Conservation (phyloP, 139 green algal genomes). For the Micromonas pusilla region DNA sequence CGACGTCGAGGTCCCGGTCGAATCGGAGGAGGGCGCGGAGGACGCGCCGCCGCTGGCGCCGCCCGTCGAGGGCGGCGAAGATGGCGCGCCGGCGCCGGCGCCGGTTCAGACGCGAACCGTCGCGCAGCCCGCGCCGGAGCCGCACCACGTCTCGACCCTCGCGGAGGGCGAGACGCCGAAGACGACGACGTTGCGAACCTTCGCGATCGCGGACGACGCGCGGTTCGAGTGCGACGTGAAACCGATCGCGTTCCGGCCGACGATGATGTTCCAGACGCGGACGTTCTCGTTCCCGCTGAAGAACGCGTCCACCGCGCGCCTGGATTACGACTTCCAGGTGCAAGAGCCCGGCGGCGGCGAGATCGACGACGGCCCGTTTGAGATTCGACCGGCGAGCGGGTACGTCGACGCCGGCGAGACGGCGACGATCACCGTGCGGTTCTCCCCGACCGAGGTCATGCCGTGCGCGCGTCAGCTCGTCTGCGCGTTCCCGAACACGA, state of each 20-base stretch:
- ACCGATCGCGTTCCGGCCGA: conserved; percentile 58
- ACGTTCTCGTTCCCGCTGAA: conserved; percentile 59
- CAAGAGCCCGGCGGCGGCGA: no score
- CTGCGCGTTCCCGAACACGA: conserved; percentile 43
- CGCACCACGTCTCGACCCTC: no score
- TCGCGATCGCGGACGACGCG: conserved; percentile 35
- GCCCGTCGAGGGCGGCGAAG: background rate
- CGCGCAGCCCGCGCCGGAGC: no score
- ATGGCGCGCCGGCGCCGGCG: no score
- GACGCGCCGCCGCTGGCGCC: background rate
- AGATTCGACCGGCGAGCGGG: conserved; percentile 45
- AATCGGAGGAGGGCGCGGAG: background rate
- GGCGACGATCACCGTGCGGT: conserved; percentile 56
- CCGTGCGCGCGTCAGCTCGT: conserved; percentile 49
- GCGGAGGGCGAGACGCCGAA: conserved; percentile 13
- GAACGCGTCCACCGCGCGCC: conserved; percentile 47
- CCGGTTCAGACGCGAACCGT: no score
- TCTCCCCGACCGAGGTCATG: conserved; percentile 63
- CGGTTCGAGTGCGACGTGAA: conserved; percentile 41
- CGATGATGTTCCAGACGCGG: conserved; percentile 78
- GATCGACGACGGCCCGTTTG: conserved; percentile 27
- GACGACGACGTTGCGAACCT: conserved; percentile 30
- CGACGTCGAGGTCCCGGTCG: background rate
- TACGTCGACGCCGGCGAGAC: conserved; percentile 37
- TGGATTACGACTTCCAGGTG: conserved; percentile 52